Evolutionary conservation across 1,284 basidiomycete species (phyloP), one percentile per base, ranked within the genome.

Genomic region (Stereum hirsutum): DNA sequence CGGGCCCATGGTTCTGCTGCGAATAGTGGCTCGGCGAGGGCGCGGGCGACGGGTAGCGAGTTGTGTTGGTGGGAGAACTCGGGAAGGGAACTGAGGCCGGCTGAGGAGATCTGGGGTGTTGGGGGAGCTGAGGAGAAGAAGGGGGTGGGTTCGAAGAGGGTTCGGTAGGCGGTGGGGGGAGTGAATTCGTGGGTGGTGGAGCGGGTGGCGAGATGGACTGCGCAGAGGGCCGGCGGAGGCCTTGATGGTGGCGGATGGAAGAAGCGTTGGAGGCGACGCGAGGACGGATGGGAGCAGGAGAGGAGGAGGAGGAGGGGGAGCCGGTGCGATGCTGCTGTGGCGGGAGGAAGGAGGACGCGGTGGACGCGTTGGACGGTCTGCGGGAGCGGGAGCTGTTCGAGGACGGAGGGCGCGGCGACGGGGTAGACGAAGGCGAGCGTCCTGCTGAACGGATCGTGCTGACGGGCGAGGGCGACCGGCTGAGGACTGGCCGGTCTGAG

Each of bases 261-360:
- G 34, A 49, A 28, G 43, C 38, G 30, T 39, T 40, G 31, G 43
- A 45, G 14, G 43, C 38, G 11, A 39, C 26, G 38, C 43, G 54
- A 35, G 47, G 49, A 47, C 42, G 59, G 47, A 39, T 43, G 12
- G 30, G 15, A 19, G 34, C 20, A 39, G 55, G 55, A 42, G 46
- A 60, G 47, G 41, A 59, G 44, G 27, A 28, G 25, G 8, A 27
- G 14, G 24, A 15, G 5, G 27, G 25, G 50, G 49, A 12, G 47
- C 41, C 14, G 49, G 44, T 31, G 48, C 42, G 14, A 41, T 45
- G 42, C 37, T n/a, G n/a, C n/a, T n/a, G n/a, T n/a, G 30, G 15
- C 7, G 34, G 14, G 40, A 55, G 55, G 41, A 45, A 60, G 47
- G 41, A 59, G 44, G 27, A 28, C 14, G 8, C 26, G 14, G 24